Evolutionary conservation across 768 basidiomycete genomes (phyloP), one percentile per base, ranked within the genome.

Genomic region (Lactifluus volemus): DNA sequence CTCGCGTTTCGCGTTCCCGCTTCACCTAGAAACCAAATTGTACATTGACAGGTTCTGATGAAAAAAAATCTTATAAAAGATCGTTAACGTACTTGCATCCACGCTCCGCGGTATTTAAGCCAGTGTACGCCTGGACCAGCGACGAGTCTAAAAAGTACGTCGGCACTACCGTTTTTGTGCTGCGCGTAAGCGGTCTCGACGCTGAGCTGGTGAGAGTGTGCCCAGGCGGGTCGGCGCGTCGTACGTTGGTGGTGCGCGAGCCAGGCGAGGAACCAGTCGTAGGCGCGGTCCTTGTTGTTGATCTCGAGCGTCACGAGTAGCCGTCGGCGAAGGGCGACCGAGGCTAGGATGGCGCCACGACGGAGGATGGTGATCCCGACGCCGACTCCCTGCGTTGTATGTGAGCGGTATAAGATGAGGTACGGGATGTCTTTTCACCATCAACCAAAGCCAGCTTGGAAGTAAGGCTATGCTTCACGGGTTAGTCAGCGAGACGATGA

Each of bases 361-460:
- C 94, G 83, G 51, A 95, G 79, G 36, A 80, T 77, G 10, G 89
- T 86, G 1, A 95, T 75, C 49, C 84, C 91, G 25, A 95, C 90
- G 15, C 93, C 92, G 49, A 98, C 78, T n/a, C 92, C 91, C 96
- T 98, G 65, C 41, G 49, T 58, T 14, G 19, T 15, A 10, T 8
- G 39, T 38, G 34, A 21, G 25, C 15, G 32, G 30, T 19, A 17
- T 44, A 12, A 8, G 32, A 19, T 17, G 15, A n/a, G n/a, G 15
- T 5, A 10, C 14, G 6, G 1, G 10, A 25, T 0, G 30, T 12
- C 29, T 11, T 63, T 75, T 60, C 66, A 95, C 96, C 94, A 98
- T 95, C 41, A 99, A 81, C 96, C 97, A 68, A 98, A 98, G 30
- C 97, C 96, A 51, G 96, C 97, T 71, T 96, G 92, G 71, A 99